Percentiles rank a stretch among this genome's conserved stretches.
These are phyloP conservation scores for Rhizophlyctis rosea DNA, from an alignment of 192 early-diverging fungal genomes.

Conservation along the genomic window DNA sequence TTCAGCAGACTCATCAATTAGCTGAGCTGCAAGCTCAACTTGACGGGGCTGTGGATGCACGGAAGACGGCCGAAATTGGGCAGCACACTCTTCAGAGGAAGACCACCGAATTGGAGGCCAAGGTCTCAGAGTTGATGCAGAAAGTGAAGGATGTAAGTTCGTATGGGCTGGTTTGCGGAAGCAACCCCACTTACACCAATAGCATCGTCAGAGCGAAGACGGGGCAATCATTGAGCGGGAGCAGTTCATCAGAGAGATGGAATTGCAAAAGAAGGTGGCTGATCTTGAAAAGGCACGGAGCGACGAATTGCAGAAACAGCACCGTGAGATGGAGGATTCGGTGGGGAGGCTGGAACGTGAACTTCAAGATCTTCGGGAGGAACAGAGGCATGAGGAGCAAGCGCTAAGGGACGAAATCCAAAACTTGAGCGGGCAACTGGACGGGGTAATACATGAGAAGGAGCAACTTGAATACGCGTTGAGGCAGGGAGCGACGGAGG, in stretches of 20 bases:
- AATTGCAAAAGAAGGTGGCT: slow-evolving; percentile 58
- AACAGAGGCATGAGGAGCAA: slow-evolving; percentile 51
- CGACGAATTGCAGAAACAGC: slow-evolving; percentile 13
- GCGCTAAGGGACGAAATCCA: slow-evolving; percentile 35
- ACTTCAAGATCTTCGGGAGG: slow-evolving; percentile 52
- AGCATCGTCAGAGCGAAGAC: not conserved
- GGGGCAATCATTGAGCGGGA: not conserved
- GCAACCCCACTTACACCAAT: not conserved
- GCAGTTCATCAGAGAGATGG: slow-evolving; percentile 51
- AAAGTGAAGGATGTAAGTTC: slow-evolving; percentile 34
- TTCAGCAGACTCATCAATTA: slow-evolving; percentile 41
- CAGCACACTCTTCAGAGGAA: slow-evolving; percentile 24
- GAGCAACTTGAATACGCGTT: not conserved
- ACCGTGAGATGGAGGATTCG: slow-evolving; percentile 19
- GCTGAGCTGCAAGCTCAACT: slow-evolving; percentile 48
- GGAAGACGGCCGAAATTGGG: slow-evolving; percentile 43
- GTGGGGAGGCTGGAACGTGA: too few species aligned
- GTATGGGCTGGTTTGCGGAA: too few species aligned
- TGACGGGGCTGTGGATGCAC: slow-evolving; percentile 48
- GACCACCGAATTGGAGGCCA: slow-evolving; percentile 42
- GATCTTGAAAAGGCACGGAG: slow-evolving; percentile 44
- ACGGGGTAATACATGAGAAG: not conserved
- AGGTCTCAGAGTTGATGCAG: slow-evolving; percentile 31
- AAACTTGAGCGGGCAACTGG: too few species aligned
- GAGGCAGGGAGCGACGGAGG: too few species aligned